A percentile compares a stretch with the other conserved stretches of the same genome.
Conservation (phyloP, 148 eudicot genomes). For the Pouteria glomerata region DNA sequence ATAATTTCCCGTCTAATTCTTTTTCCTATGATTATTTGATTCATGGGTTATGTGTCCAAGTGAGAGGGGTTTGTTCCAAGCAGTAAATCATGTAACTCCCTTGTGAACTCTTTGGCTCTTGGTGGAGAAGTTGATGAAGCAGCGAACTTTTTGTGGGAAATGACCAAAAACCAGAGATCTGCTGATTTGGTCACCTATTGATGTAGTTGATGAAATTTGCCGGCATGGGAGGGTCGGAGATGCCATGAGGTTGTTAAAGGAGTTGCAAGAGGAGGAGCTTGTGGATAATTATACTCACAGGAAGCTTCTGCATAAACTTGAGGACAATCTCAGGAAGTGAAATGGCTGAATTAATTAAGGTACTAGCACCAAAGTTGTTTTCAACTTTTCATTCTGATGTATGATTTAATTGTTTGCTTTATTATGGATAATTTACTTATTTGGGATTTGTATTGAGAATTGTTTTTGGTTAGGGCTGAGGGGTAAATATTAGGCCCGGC, state of each 20-base stretch:
- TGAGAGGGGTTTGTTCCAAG: conserved; percentile 67
- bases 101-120: conserved; percentile 69
- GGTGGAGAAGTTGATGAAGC: conserved; percentile 78
- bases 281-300: conserved; percentile 40
- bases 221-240: conserved; percentile 38
- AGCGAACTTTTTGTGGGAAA: conserved; percentile 59
- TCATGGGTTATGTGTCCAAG: conserved; percentile 83
- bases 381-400: not conserved
- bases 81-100: conserved; percentile 67
- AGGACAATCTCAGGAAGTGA: conserved; percentile 26
- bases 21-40: conserved; percentile 69
- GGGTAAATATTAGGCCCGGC: not conserved
- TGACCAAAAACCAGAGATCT: conserved; percentile 39
- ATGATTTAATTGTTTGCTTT: not conserved
- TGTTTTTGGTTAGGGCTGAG: not conserved
- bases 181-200: conserved; percentile 66
- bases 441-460: not conserved
- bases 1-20: conserved; percentile 55
- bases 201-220: conserved; percentile 54
- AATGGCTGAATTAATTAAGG: not conserved
- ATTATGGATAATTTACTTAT: not conserved
- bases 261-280: conserved; percentile 45
- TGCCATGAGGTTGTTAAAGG: conserved; percentile 50
- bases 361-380: not conserved
- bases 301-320: conserved; percentile 40